Base-by-base conservation (phyloP, 2,329 filamentous ascomycete species). In the Metarhizium brunneum region DNA sequence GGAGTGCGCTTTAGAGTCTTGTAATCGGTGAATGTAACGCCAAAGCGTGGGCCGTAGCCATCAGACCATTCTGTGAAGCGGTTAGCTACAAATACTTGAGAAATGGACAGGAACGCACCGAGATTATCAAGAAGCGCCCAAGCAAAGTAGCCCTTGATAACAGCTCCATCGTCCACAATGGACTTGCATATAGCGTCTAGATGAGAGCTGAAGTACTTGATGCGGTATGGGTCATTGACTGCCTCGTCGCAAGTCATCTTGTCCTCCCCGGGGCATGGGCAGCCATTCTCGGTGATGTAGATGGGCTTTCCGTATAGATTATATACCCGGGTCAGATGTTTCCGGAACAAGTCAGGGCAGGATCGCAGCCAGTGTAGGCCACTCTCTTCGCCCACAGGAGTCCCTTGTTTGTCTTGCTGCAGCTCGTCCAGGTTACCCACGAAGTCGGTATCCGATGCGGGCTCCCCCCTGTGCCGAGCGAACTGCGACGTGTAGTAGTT, bases 401-500 rank as follows among this genome's bases (percentile, higher is more conserved):
- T 54, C 6, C 69, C 69, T 2, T 66, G 52, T 30, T 63, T 66
- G 57, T 72, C 67, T 4, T 59, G 63, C 54, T 65, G 65, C 40
- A 65, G 61, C 52, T 68, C 66, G 14, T 69, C 63, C 6, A 72
- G 56, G 57, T 71, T 68, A 43, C 70, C 69, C 10, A 65, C 53
- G 50, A 67, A 66, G 58, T 73, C 70, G 1, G 64, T 66, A 5
- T 57, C 61, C 0, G 62, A 54, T 1, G 69, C 60, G 1, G 61
- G 60, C 5, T 42, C 54, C 4, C 60, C 47, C 2, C 62, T 57
- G 52, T 70, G 67, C 2, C 62, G 64, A 1, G 68, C 68, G 54
- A 65, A 73, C 54, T 70, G 68, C 0, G 68, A 67, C 0, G 71
- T 72, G 65, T 74, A 74, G 56, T 68, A 69, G 59, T 73, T 72